Conservation (phyloP, 139 green algal species). For the Volvox africanus region DNA sequence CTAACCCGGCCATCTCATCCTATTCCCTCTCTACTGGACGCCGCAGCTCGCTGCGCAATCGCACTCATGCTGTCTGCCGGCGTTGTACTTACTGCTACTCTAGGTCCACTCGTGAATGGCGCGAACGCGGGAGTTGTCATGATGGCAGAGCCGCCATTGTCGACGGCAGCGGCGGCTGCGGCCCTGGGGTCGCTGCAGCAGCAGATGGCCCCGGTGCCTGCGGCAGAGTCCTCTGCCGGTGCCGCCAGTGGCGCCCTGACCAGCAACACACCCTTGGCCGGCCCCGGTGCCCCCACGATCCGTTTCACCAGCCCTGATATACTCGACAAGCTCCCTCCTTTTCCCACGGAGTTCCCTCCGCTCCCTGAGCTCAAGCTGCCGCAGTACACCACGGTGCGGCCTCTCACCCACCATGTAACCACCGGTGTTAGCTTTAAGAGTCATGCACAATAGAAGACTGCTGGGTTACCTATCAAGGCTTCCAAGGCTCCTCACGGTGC, state of each 20-base stretch:
- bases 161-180: background rate
- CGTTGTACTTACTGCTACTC: background rate
- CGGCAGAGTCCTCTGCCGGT: background rate
- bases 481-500: too few species aligned
- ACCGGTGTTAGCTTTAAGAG: too few species aligned
- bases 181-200: background rate
- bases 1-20: too few species aligned
- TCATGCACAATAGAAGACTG: too few species aligned
- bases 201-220: background rate
- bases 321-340: conserved; percentile 25
- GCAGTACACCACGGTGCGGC: conserved; percentile 19
- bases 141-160: background rate
- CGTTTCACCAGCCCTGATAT: conserved; percentile 35
- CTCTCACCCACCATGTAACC: too few species aligned
- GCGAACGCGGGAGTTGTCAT: background rate
- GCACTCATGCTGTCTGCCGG: background rate
- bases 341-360: conserved; percentile 40
- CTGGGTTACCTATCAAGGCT: too few species aligned
- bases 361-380: conserved; percentile 43
- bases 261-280: background rate
- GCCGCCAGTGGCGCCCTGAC: background rate
- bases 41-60: conserved; percentile 2
- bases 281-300: background rate
- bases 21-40: background rate
- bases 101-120: background rate